A percentile compares a stretch with the other conserved stretches of the same genome.
Conservation (phyloP, 192 early-diverging fungal species). For the Backusella westeae region DNA sequence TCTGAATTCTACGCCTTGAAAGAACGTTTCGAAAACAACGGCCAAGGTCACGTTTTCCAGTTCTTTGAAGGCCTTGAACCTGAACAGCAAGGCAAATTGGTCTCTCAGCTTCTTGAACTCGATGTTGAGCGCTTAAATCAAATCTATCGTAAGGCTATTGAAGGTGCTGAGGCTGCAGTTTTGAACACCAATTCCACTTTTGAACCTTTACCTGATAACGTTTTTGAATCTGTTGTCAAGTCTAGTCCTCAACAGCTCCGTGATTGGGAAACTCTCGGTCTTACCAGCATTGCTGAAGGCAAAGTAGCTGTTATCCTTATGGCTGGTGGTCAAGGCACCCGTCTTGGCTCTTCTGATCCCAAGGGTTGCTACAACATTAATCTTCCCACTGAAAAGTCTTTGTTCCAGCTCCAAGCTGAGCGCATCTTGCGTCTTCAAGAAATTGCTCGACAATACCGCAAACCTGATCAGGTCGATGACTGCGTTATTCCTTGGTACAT, state of each 20-base stretch:
- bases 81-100: conserved; percentile 54
- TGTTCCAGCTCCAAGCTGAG: conserved; percentile 96
- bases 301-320: conserved; percentile 95
- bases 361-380: conserved; percentile 96
- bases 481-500: conserved; percentile 95
- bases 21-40: conserved; percentile 63
- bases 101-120: conserved; percentile 65
- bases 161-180: conserved; percentile 41
- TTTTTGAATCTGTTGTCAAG: conserved; percentile 63
- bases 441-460: conserved; percentile 40
- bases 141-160: conserved; percentile 79
- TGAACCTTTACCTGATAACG: conserved; percentile 73
- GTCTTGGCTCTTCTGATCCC: conserved; percentile 77
- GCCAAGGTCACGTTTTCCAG: conserved; percentile 87
- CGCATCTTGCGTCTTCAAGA: conserved; percentile 86
- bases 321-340: conserved; percentile 87
- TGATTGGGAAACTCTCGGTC: conserved; percentile 72
- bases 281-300: conserved; percentile 76
- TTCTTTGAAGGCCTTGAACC: conserved; percentile 71
- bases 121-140: conserved; percentile 81
- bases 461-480: conserved; percentile 33
- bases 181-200: conserved; percentile 40
- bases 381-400: conserved; percentile 81
- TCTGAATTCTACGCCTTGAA: conserved; percentile 47
- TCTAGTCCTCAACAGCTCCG: conserved; percentile 49